Evolutionary conservation across 148 eudicot species (phyloP).

Genomic region (Rhododendron ferrugineum): DNA sequence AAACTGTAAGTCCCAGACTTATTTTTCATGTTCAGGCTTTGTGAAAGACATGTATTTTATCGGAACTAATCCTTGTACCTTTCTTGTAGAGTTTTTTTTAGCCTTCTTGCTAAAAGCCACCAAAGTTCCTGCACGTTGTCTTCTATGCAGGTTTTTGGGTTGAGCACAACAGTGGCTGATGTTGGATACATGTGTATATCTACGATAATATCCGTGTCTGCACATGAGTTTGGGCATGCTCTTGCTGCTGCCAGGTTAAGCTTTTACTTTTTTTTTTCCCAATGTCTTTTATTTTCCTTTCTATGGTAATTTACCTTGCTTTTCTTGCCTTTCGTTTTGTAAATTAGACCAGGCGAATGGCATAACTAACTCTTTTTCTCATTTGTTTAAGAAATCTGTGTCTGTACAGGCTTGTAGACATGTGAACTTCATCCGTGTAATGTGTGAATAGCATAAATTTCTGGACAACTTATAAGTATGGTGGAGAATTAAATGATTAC

Average conservation of each 20-base stretch:
- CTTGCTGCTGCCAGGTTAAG: slow-evolving; percentile 92
- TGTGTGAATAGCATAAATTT: neutral
- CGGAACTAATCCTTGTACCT: neutral
- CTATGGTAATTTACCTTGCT: neutral
- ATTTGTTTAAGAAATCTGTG: neutral
- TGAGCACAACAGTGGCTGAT: slow-evolving; percentile 44
- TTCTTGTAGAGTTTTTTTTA: neutral
- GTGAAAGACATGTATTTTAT: neutral
- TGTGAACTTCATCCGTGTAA: neutral
- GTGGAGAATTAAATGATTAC: neutral
- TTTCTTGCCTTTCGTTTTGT: neutral
- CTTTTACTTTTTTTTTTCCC: neutral
- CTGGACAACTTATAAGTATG: neutral
- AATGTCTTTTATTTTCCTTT: neutral
- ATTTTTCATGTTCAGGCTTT: slow-evolving; percentile 2
- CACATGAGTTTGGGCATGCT: slow-evolving; percentile 94
- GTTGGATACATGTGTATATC: slow-evolving; percentile 54
- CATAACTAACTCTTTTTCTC: neutral
- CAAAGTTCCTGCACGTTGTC: slow-evolving; percentile 1
- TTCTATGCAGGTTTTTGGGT: slow-evolving; percentile 48
- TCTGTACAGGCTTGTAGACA: neutral
- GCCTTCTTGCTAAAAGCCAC: neutral
- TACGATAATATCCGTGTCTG: slow-evolving; percentile 53
- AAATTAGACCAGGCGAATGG: neutral
- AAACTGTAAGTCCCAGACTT: neutral